Evolutionary conservation across 305 asterid genomes (phyloP).

Genomic region (Ajuga reptans): DNA sequence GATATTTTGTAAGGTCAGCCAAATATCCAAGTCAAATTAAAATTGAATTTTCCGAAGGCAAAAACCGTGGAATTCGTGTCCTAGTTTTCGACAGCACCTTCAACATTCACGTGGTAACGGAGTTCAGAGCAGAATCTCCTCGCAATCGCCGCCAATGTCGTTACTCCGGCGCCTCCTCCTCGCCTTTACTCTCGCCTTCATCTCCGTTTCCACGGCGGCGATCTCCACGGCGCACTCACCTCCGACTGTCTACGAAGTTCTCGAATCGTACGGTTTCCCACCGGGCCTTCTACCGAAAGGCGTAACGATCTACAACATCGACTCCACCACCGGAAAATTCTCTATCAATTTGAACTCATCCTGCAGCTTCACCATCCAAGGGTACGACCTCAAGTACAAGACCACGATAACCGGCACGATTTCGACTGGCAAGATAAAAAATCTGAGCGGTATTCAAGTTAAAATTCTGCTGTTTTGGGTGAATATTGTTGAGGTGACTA

Average conservation of each 20-base stretch:
- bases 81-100: no score
- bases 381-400: conserved; percentile 55
- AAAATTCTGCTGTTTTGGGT: conserved; percentile 57
- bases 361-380: conserved; percentile 66
- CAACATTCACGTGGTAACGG: no score
- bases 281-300: conserved; percentile 67
- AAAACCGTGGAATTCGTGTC: no score
- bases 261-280: conserved; percentile 55
- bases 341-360: conserved; percentile 38
- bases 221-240: conserved; percentile 10
- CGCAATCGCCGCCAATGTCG: conserved; percentile 12
- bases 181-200: conserved; percentile 1
- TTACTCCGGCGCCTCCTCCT: conserved; percentile 13
- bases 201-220: conserved; percentile 13
- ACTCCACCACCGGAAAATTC: conserved; percentile 51
- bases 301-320: conserved; percentile 48
- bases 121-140: not conserved
- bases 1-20: no score
- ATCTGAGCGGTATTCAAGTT: conserved; percentile 56
- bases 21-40: no score
- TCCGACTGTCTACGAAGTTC: conserved; percentile 48
- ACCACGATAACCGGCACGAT: conserved; percentile 48
- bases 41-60: no score
- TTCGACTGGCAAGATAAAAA: conserved; percentile 32
- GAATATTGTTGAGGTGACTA: conserved; percentile 49